Conservation (phyloP, 148 eudicot species). For the Diospyros kaki region DNA sequence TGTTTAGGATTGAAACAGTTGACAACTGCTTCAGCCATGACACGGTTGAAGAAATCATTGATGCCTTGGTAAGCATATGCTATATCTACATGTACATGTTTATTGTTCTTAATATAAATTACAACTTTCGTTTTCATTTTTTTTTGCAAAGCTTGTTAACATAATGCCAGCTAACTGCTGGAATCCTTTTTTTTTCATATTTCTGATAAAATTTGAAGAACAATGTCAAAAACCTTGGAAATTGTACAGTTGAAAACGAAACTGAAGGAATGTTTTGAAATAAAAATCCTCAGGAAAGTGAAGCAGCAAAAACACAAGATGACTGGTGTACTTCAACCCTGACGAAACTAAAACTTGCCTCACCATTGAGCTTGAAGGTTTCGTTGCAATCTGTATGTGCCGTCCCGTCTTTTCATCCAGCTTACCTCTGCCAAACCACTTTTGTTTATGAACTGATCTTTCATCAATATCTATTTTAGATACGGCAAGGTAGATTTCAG, state of each 20-base stretch:
- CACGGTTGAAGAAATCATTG: conserved; percentile 83
- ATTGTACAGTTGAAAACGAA: neutral
- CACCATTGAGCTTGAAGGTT: conserved; percentile 91
- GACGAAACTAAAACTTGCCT: conserved; percentile 54
- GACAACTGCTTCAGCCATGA: conserved; percentile 78
- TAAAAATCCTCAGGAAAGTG: conserved; percentile 49
- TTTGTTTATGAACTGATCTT: neutral
- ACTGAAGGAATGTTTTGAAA: neutral
- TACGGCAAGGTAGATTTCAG: conserved; percentile 85
- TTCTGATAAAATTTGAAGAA: neutral
- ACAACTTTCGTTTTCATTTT: neutral
- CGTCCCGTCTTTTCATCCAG: conserved; percentile 6
- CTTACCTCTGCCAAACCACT: neutral
- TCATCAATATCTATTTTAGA: conserved; percentile 31
- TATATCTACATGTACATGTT: neutral
- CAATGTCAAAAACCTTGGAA: neutral
- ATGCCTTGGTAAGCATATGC: conserved; percentile 53
- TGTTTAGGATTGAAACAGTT: conserved; percentile 63
- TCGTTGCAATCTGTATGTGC: conserved; percentile 77
- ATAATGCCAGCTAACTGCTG: neutral
- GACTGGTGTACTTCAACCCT: conserved; percentile 67
- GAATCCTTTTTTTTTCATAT: neutral
- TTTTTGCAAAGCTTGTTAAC: neutral
- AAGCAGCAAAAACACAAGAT: conserved; percentile 63
- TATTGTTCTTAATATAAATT: neutral